phyloP scores from a whole-genome alignment of 108 stramenopile species.

The Mediolabrus comicus region DNA sequence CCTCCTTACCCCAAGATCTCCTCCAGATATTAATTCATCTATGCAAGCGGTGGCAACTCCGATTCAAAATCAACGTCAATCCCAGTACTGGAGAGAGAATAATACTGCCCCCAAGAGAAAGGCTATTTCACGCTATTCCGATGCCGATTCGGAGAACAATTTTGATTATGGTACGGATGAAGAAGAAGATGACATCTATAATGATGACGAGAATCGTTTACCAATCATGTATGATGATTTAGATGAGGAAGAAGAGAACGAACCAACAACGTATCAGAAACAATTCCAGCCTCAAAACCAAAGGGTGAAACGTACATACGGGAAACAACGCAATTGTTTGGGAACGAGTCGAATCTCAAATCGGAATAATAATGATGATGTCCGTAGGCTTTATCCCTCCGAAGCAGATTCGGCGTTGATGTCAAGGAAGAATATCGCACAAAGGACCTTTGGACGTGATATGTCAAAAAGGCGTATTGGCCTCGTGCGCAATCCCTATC shows the following conservation, averaged over 20 bases:
- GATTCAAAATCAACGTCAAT: too few species aligned
- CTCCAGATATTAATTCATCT: too few species aligned
- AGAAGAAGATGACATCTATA: background rate
- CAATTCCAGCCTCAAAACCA: too few species aligned
- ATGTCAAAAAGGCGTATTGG: background rate
- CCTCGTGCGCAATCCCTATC: background rate
- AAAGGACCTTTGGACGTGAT: background rate
- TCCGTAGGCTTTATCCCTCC: background rate
- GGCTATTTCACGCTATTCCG: too few species aligned
- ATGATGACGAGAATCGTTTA: background rate
- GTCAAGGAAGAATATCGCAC: background rate
- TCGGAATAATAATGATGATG: background rate
- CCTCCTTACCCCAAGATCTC: too few species aligned
- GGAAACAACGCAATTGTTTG: background rate
- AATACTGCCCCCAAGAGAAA: too few species aligned
- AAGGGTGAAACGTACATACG: background rate
- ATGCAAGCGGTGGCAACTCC: too few species aligned
- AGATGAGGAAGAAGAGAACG: too few species aligned
- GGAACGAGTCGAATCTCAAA: background rate
- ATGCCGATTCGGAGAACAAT: too few species aligned
- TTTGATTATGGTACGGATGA: background rate
- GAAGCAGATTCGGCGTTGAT: background rate
- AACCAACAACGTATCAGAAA: too few species aligned
- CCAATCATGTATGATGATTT: too few species aligned
- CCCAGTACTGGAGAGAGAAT: too few species aligned